Base-by-base conservation (phyloP, 352 stramenopile species). In the Phytophthora pistaciae region DNA sequence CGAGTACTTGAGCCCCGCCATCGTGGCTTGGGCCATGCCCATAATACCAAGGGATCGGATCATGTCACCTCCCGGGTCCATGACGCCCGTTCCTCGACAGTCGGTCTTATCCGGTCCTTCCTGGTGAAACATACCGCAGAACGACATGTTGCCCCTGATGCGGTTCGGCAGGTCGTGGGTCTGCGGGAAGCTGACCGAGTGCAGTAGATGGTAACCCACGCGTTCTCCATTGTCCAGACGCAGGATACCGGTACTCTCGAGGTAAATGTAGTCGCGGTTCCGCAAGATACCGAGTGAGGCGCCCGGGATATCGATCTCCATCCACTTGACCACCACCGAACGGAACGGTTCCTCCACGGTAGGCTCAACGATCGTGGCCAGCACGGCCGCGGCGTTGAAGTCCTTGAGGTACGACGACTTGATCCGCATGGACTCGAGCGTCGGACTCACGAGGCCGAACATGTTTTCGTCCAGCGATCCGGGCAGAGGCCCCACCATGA, bases 261-360 rank as follows among this genome's bases (percentile, higher is more conserved):
- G 6, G 29, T 74, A 77, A 1, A 70, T 36, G 14, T 70, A 77
- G 60, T 77, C 70, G 1, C 70, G 70, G 36, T 73, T 70, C 16
- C 56, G 58, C 4, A 77, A 31, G 2, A 80, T 57, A 2, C 71
- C 71, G 6, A 64, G 16, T 0, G 56, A 56, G 1, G 49, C 42
- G 0, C 25, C 21, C 1, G 68, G 74, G 18, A 61, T 63, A 3
- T 64, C 70, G 48, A 69, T 66, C 65, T 78, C 74, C 64, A 80
- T 75, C 74, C 74, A 80, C 55, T 80, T 80, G 50, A 80, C 57
- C 36, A 68, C 55, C 9, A 83, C 56, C 23, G 67, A 62, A 1
- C 64, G 61, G 46, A 88, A 88, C 18, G 83, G 81, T 14, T 84
- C 70, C 5, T 80, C 75, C 20, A 48, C 23, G 2, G 77, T 87